Evolutionary conservation across 305 asterid species (phyloP).

Genomic region (Fraxinus greggii): DNA sequence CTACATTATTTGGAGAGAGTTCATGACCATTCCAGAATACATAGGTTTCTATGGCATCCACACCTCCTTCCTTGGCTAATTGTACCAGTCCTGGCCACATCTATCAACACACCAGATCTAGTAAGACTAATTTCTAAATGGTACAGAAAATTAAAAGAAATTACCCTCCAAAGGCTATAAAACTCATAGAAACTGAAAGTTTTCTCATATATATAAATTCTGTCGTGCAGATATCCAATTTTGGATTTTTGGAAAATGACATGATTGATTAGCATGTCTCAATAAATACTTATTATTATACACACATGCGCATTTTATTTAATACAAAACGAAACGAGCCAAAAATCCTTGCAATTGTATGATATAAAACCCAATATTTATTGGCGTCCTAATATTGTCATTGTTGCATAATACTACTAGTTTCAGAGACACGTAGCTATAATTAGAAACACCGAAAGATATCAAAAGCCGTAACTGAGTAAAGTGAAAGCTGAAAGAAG

Average conservation of each 20-base stretch:
- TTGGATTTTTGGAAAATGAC: background rate
- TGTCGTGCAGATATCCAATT: background rate
- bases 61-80: conserved; percentile 87
- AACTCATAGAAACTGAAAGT: background rate
- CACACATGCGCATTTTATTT: background rate
- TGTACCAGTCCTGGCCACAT: conserved; percentile 91
- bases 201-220: background rate
- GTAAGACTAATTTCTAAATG: background rate
- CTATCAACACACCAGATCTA: conserved; percentile 28
- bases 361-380: background rate
- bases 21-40: conserved; percentile 97
- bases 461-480: background rate
- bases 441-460: background rate
- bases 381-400: background rate
- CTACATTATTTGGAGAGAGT: conserved; percentile 69
- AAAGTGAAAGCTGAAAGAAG: background rate
- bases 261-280: background rate
- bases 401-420: background rate
- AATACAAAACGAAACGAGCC: background rate
- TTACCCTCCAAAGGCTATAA: background rate
- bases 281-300: background rate
- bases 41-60: conserved; percentile 75
- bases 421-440: background rate
- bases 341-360: background rate
- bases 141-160: background rate